Evolutionary conservation across 177 flowering plant genomes (phyloP), one percentile per base, ranked within the genome.

Genomic region (Vitis hybrid): DNA sequence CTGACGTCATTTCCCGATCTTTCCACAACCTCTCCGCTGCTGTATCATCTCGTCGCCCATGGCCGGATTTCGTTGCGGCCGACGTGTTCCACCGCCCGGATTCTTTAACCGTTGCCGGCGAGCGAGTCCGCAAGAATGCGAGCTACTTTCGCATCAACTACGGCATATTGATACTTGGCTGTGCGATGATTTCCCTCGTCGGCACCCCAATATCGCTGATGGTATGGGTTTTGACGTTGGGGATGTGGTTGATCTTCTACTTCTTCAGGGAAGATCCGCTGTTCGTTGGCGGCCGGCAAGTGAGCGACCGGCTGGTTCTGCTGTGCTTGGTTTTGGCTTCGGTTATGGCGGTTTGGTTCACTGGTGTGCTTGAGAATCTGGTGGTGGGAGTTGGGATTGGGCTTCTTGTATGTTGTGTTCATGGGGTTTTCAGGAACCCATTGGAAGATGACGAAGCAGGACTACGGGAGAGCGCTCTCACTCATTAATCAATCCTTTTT

Each of bases 181-280:
- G 78, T 68, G 77, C 65, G 2, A 70, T 76, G 52, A 45, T 74
- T 3, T 82, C 81, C 22, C 77, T 85, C 55, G 45, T 87, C 66
- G 75, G 70, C 3, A 13, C 74, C 2, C 88, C 87, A 45, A 26
- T 79, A 7, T 73, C 81, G 48, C 66, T 85, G 55, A n/a, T 85
- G 7, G 5, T 81, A 39, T 21, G 73, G 65, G 31, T 63, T n/a
- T 68, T 71, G 22, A 13, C 79, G 58, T 60, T 70, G 31, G 58
- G 66, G 51, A 65, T 80, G 29, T 84, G 86, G 87, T 55, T 83
- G 57, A 16, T 83, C 21, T 58, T 83, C 15, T 74, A 71, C 71
- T 75, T 80, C 69, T 83, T 76, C 71, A 76, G 87, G 5, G 87
- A 84, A 56, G 87, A 84, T 70, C 84, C 85, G 12, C 51, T 83